Percentiles rank a stretch among this genome's conserved stretches.
phyloP scores from a whole-genome alignment of 225 moss, liverwort and hornwort species.

The Takakia lepidozioides region DNA sequence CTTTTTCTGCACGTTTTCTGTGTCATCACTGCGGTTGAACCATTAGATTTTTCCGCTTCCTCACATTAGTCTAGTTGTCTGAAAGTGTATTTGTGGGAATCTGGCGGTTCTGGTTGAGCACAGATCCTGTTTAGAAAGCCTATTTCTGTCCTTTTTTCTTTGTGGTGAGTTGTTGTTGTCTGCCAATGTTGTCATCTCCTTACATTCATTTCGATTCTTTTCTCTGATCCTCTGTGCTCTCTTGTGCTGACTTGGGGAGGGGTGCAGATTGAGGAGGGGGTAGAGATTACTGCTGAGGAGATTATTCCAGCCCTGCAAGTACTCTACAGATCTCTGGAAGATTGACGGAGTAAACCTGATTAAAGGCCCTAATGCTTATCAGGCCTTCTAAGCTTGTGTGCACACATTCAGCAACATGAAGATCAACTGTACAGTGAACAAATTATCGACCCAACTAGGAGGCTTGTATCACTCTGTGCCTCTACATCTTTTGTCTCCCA shows the following conservation, averaged over 20 bases:
- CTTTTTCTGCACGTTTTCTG: no score
- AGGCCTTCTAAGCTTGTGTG: neutral
- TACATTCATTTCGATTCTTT: no score
- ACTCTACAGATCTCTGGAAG: conserved; percentile 63
- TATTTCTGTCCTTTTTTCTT: no score
- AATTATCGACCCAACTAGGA: no score
- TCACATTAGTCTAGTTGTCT: no score
- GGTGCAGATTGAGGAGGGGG: conserved; percentile 61
- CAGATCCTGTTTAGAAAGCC: no score
- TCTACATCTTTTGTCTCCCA: neutral
- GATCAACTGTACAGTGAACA: conserved; percentile 13
- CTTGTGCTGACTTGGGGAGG: neutral
- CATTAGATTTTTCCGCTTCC: neutral
- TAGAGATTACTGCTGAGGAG: conserved; percentile 73
- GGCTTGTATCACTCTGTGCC: neutral
- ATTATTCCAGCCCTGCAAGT: conserved; percentile 63
- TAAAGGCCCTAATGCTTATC: conserved; percentile 2
- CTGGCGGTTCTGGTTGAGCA: neutral
- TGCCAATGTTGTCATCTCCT: no score
- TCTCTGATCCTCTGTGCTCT: neutral
- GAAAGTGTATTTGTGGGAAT: neutral
- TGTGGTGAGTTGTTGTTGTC: no score
- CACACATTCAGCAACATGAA: conserved; percentile 1
- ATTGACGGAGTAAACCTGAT: conserved; percentile 10
- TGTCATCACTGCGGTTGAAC: neutral